Conservation (phyloP, 495 filamentous ascomycete species). For the Penicillium antarcticum region DNA sequence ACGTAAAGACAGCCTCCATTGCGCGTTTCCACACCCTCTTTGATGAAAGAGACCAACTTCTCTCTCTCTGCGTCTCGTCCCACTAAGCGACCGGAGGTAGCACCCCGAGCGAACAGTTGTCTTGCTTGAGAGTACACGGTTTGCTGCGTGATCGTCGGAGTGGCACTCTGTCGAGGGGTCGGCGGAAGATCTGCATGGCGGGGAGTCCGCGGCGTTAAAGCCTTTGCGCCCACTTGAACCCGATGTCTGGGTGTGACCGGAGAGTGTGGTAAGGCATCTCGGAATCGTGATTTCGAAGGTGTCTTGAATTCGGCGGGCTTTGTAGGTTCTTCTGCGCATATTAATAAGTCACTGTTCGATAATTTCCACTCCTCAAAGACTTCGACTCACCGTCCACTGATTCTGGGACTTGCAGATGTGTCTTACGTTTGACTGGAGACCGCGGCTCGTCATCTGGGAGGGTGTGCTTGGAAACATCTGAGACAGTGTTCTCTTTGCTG, state of each 20-base stretch:
- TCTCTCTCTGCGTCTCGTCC: slow-evolving; percentile 78
- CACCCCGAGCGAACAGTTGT: slow-evolving; percentile 79
- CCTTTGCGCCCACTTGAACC: slow-evolving; percentile 57
- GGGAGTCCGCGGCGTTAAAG: slow-evolving; percentile 61
- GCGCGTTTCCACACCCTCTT: slow-evolving; percentile 53
- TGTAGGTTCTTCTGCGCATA: slow-evolving; percentile 19
- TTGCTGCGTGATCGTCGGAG: slow-evolving; percentile 51
- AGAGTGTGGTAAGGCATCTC: slow-evolving; percentile 60
- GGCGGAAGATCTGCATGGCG: slow-evolving; percentile 48
- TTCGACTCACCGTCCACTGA: slow-evolving; percentile 30
- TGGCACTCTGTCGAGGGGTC: slow-evolving; percentile 47
- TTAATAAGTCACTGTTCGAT: too few relatives aligned
- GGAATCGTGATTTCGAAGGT: slow-evolving; percentile 65
- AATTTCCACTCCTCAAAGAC: not conserved
- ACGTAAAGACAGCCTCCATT: slow-evolving; percentile 89
- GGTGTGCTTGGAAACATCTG: slow-evolving; percentile 27
- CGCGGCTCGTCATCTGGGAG: slow-evolving; percentile 24
- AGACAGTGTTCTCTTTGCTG: slow-evolving; percentile 20
- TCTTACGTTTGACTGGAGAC: slow-evolving; percentile 32
- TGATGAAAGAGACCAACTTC: slow-evolving; percentile 68
- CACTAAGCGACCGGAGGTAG: slow-evolving; percentile 70
- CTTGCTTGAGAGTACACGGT: slow-evolving; percentile 83
- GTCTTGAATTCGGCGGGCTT: slow-evolving; percentile 40
- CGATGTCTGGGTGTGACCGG: slow-evolving; percentile 70
- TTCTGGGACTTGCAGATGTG: slow-evolving; percentile 30